phyloP scores from a whole-genome alignment of 495 filamentous ascomycete species.

The Geoglossum glabrum region DNA sequence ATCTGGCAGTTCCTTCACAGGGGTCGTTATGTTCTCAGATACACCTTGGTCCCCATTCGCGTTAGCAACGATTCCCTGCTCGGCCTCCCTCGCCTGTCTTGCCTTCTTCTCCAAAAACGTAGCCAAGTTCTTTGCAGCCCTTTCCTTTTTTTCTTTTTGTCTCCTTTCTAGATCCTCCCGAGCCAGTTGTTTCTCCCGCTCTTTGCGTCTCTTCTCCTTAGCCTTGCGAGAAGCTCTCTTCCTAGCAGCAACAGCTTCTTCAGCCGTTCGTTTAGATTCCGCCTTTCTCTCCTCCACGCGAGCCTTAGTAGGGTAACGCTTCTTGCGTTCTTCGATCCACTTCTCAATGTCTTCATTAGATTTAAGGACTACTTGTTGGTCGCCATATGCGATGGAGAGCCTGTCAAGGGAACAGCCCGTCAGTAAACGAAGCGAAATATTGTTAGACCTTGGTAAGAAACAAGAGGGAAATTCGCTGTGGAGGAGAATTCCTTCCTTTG shows the following conservation, averaged over 20 bases:
- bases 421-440: neutral
- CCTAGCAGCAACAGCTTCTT: slow-evolving; percentile 2
- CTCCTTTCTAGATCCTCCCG: neutral
- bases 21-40: neutral
- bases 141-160: slow-evolving; percentile 2
- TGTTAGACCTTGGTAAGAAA: neutral
- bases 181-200: neutral
- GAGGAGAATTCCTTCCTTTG: neutral
- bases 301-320: slow-evolving; percentile 50
- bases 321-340: slow-evolving; percentile 65
- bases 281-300: slow-evolving; percentile 3
- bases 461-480: neutral
- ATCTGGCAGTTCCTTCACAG: neutral
- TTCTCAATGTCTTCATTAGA: slow-evolving; percentile 46
- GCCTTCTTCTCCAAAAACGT: slow-evolving; percentile 3
- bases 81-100: neutral
- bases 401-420: neutral
- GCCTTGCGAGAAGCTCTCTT: neutral
- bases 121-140: neutral
- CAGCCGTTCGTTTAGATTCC: slow-evolving; percentile 3
- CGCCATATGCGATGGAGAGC: slow-evolving; percentile 18
- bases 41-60: neutral
- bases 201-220: slow-evolving; percentile 3
- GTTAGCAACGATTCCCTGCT: neutral
- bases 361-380: slow-evolving; percentile 20